A percentile compares a stretch with the other conserved stretches of the same genome.
These are phyloP conservation scores for Pestalotiopsis sp. DNA, from an alignment of 2,329 filamentous ascomycete species.

Conservation along the genomic window DNA sequence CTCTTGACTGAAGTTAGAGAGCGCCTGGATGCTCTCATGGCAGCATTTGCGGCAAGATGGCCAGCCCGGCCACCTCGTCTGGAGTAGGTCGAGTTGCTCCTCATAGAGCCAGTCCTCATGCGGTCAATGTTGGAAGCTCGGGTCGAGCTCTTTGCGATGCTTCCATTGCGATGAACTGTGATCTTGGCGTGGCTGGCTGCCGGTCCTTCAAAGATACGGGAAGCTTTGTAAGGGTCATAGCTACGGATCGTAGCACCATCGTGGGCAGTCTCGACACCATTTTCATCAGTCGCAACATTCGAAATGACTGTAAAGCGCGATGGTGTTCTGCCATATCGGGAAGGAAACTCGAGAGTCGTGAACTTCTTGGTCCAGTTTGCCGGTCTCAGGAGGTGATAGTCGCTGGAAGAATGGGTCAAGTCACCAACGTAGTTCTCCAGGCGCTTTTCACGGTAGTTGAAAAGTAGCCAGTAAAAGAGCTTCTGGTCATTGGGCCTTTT, in stretches of 20 bases:
- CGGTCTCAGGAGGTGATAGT: slow-evolving; percentile 80
- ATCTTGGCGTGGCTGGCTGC: slow-evolving; percentile 67
- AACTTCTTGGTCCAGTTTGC: slow-evolving; percentile 59
- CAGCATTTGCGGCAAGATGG: slow-evolving; percentile 27
- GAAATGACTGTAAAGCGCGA: slow-evolving; percentile 69
- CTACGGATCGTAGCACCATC: slow-evolving; percentile 56
- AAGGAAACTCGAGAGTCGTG: slow-evolving; percentile 61
- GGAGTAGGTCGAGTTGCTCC: slow-evolving; percentile 32
- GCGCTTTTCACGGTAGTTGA: slow-evolving; percentile 80
- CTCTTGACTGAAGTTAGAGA: slow-evolving; percentile 55
- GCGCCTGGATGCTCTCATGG: slow-evolving; percentile 35
- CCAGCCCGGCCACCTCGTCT: slow-evolving; percentile 23
- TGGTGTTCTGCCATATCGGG: slow-evolving; percentile 51
- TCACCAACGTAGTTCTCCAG: slow-evolving; percentile 84
- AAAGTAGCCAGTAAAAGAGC: slow-evolving; percentile 84
- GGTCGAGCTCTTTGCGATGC: slow-evolving; percentile 25
- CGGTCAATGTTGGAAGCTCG: slow-evolving; percentile 27
- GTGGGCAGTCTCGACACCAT: slow-evolving; percentile 35
- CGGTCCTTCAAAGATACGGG: slow-evolving; percentile 49
- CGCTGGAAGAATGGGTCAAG: slow-evolving; percentile 82
- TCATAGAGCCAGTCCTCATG: slow-evolving; percentile 36
- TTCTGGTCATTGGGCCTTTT: slow-evolving; percentile 86
- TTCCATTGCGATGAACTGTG: slow-evolving; percentile 63
- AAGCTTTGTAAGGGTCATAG: slow-evolving; percentile 84
- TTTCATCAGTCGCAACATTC: slow-evolving; percentile 51